A percentile compares a stretch with the other conserved stretches of the same genome.
phyloP scores from a whole-genome alignment of 176 grass and related monocot genomes.

The Alloteropsis semialata region DNA sequence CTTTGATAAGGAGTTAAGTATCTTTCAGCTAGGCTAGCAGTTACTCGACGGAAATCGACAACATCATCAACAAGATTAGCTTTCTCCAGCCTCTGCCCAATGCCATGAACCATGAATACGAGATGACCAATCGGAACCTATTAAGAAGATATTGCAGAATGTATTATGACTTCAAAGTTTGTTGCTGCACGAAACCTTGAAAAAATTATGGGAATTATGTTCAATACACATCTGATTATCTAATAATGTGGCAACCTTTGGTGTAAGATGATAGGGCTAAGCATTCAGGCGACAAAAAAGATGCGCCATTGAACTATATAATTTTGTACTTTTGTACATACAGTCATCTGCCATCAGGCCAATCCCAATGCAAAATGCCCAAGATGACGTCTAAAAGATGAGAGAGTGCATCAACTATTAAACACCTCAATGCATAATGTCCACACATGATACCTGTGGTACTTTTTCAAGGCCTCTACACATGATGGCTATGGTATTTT shows the following conservation, averaged over 20 bases:
- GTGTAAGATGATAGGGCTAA: background rate
- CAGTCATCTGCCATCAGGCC: background rate
- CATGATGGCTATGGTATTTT: background rate
- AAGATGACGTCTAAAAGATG: background rate
- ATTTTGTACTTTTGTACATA: slow-evolving; percentile 16
- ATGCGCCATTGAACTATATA: background rate
- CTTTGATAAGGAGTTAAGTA: slow-evolving; percentile 92
- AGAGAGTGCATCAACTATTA: background rate
- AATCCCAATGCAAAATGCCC: background rate
- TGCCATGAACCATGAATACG: slow-evolving; percentile 99
- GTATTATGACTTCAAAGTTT: background rate
- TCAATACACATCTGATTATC: slow-evolving; percentile 8
- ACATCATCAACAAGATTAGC: slow-evolving; percentile 99
- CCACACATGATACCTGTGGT: background rate
- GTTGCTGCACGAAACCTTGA: background rate
- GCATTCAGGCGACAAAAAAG: background rate
- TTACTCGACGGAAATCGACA: slow-evolving; percentile 82
- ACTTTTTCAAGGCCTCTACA: background rate
- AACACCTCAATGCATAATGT: background rate
- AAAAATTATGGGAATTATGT: background rate
- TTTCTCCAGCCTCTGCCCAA: slow-evolving; percentile 94
- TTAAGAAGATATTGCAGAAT: slow-evolving; percentile 11
- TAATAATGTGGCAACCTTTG: background rate
- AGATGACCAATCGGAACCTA: slow-evolving; percentile 97
- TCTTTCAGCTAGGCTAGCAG: slow-evolving; percentile 81